Conservation (phyloP, 306 rosid species). For the Quercus suber region DNA sequence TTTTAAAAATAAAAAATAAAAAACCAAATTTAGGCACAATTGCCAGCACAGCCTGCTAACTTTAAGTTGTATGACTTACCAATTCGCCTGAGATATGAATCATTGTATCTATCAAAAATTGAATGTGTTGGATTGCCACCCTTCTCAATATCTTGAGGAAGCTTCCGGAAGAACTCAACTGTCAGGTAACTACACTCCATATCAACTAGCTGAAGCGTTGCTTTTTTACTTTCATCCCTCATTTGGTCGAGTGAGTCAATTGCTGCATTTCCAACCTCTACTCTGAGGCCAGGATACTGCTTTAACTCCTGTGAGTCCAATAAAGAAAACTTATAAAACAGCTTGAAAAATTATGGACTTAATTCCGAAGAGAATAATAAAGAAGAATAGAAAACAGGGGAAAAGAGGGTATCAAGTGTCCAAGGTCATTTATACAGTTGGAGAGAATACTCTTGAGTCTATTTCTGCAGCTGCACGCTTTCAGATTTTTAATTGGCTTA, state of each 20-base stretch:
- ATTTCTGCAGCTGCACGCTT: no score
- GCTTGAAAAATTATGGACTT: no score
- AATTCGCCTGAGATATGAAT: constrained; percentile 81
- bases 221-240: constrained; percentile 89
- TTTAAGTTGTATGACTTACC: constrained; percentile 40
- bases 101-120: constrained; percentile 87
- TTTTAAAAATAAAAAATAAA: no score
- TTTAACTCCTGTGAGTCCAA: constrained; percentile 61
- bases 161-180: constrained; percentile 88
- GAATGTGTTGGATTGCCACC: constrained; percentile 99
- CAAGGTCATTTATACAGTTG: no score
- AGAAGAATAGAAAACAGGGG: no score
- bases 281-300: constrained; percentile 93
- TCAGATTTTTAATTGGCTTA: no score
- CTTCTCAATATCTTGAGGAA: constrained; percentile 94
- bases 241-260: constrained; percentile 72
- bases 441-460: no score
- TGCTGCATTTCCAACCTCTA: constrained; percentile 83
- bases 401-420: no score
- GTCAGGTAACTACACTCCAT: constrained; percentile 93
- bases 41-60: not conserved
- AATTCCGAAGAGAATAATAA: no score
- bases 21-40: not conserved
- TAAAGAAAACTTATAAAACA: no score
- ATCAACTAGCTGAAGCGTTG: constrained; percentile 79